Conservation (phyloP, 805 yeast genomes). For the Spathaspora hagerdaliae region DNA sequence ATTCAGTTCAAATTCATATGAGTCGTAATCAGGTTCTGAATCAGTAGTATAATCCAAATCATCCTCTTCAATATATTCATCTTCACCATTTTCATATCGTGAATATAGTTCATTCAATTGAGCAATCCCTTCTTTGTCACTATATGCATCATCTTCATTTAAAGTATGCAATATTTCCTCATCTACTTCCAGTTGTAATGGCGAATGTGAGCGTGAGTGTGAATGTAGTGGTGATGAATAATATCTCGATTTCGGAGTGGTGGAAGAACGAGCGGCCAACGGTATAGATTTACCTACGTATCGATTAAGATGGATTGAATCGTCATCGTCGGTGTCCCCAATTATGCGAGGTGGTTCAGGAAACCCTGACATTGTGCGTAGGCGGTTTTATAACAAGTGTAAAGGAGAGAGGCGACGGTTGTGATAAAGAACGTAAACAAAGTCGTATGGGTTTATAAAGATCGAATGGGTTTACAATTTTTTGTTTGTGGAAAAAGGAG, state of each 20-base stretch:
- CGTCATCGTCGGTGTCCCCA: conserved; percentile 41
- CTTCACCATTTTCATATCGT: neutral
- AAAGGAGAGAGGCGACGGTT: too few species aligned
- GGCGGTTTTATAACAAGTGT: too few species aligned
- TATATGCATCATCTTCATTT: neutral
- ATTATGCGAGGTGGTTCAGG: conserved; percentile 33
- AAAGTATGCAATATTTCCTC: neutral
- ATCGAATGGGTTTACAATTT: too few species aligned
- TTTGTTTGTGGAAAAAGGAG: too few species aligned
- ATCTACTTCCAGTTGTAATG: neutral
- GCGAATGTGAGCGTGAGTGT: too few species aligned
- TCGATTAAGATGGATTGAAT: conserved; percentile 35
- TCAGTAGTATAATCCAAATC: conserved; percentile 6
- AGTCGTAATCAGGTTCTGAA: conserved; percentile 2
- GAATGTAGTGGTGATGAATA: too few species aligned
- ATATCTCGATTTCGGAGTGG: too few species aligned
- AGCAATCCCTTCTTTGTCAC: neutral
- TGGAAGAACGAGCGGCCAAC: conserved; percentile 5
- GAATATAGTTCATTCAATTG: conserved; percentile 2
- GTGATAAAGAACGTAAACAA: too few species aligned
- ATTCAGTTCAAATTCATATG: conserved; percentile 3
- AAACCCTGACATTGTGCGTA: conserved; percentile 18
- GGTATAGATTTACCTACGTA: conserved; percentile 38
- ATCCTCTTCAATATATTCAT: conserved; percentile 6
- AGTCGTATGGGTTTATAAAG: too few species aligned